Evolutionary conservation across 2,329 filamentous ascomycete genomes (phyloP).

Genomic region (Xylariaceae sp.): DNA sequence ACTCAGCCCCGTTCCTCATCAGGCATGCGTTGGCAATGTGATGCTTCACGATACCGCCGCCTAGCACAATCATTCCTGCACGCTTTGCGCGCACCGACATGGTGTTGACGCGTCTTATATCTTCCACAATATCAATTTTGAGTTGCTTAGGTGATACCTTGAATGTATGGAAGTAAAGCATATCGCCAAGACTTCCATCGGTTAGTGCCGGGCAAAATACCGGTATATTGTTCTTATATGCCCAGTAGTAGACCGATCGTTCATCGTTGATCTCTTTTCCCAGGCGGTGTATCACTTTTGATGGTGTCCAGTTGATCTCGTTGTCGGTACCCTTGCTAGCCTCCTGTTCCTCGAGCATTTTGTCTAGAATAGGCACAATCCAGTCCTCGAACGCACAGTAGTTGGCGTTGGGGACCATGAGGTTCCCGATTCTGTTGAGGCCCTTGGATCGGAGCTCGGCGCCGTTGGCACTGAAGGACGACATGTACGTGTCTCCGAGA

Average conservation of each 20-base stretch:
- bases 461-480: conserved; percentile 73
- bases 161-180: conserved; percentile 98
- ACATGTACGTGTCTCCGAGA: conserved; percentile 87
- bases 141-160: conserved; percentile 77
- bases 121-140: conserved; percentile 84
- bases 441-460: conserved; percentile 75
- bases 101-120: conserved; percentile 89
- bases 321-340: conserved; percentile 60
- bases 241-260: conserved; percentile 92
- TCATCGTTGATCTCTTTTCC: conserved; percentile 94
- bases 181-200: conserved; percentile 91
- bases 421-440: conserved; percentile 91
- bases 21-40: conserved; percentile 96
- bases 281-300: conserved; percentile 81
- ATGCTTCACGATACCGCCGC: conserved; percentile 93
- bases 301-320: conserved; percentile 85
- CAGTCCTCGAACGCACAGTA: conserved; percentile 98
- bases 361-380: conserved; percentile 91
- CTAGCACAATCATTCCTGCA: conserved; percentile 91
- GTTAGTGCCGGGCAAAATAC: conserved; percentile 96
- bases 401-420: conserved; percentile 93
- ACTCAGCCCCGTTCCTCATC: conserved; percentile 96
- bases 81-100: conserved; percentile 81
- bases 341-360: conserved; percentile 91
- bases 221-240: conserved; percentile 92